Base-by-base conservation (phyloP, 164 flowering plant species). In the Nymphaea thermarum region DNA sequence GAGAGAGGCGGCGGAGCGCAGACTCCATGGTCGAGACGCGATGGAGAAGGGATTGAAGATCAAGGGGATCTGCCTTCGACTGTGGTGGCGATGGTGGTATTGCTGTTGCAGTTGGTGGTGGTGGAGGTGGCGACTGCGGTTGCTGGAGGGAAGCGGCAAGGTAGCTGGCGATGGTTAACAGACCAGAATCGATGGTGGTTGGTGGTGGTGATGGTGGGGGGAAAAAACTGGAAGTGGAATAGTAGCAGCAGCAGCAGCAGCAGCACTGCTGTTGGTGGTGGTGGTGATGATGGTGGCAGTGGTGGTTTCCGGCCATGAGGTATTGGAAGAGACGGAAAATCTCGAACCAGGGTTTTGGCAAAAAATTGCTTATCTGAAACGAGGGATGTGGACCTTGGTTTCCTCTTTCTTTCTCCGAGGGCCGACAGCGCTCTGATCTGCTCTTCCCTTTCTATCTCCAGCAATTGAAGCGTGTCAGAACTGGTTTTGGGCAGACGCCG, bases 41-140 rank as follows among this genome's bases (percentile, higher is more conserved):
- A 66, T 66, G 78, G 70, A 86, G 78, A 65, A 89, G 80, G 53
- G 92, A 75, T 57, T 89, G 96, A 25, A 25, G 18, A 91, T 85
- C 12, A 15, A 51, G 8, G 14, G 57, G 14, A 3, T 51, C 12
- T 51, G 36, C 57, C 12, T 51, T 51, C 12, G 57, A 8, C 12
- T 51, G 14, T 8, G 57, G 14, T 51, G 57, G 57, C 14, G 57
- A 15, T 15, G 12, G 12, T 15, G 57, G 57, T 4, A 10, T 15
- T 10, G 57, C 57, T 51, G 57, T 51, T 10, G 57, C 57, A 5
- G 57, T 51, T 51, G 57, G 57, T 51, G 15, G 57, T 45, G 5
- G 53, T 45, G 53, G 53, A 8, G 57, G 57, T 51, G 15, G 57
- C 10, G 5, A 10, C 10, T 5, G 53, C 14, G 8, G 57, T 10